Conservation (phyloP, 345 rosid genomes). For the Gossypium stocksii region DNA sequence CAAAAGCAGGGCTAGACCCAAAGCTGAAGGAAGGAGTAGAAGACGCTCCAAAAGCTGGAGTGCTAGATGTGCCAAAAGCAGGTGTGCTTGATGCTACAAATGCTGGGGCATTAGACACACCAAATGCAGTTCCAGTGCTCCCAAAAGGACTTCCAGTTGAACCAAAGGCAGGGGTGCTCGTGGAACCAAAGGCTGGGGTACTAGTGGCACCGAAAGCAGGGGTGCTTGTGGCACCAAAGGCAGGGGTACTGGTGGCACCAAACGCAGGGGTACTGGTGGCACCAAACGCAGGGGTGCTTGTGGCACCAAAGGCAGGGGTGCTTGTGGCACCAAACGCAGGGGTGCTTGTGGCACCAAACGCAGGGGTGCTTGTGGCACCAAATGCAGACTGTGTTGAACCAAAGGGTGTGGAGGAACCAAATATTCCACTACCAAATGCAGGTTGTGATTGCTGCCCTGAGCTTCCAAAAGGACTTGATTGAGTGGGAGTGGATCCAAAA, state of each 20-base stretch:
- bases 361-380: slow-evolving; percentile 44
- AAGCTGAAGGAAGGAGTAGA: slow-evolving; percentile 58
- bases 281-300: slow-evolving; percentile 48
- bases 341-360: slow-evolving; percentile 43
- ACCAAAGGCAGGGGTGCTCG: slow-evolving; percentile 45
- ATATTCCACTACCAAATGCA: slow-evolving; percentile 56
- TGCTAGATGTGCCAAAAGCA: slow-evolving; percentile 42
- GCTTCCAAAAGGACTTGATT: slow-evolving; percentile 60
- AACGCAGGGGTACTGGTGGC: slow-evolving; percentile 38
- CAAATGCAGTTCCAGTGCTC: slow-evolving; percentile 25
- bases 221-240: slow-evolving; percentile 44
- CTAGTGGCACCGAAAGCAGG: slow-evolving; percentile 39
- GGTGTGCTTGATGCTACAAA: slow-evolving; percentile 42
- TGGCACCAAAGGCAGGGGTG: slow-evolving; percentile 42
- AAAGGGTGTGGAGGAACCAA: slow-evolving; percentile 68
- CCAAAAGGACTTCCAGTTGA: slow-evolving; percentile 22
- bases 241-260: slow-evolving; percentile 46
- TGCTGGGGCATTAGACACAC: slow-evolving; percentile 33
- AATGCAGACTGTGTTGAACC: slow-evolving; percentile 62
- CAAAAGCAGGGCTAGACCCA: slow-evolving; percentile 67
- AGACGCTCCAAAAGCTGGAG: slow-evolving; percentile 50
- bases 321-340: slow-evolving; percentile 52
- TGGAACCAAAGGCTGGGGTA: slow-evolving; percentile 51
- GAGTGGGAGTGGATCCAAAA: slow-evolving; percentile 61
- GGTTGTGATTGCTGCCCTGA: slow-evolving; percentile 67